Percentiles rank a stretch among this genome's conserved stretches.
phyloP scores from a whole-genome alignment of 139 green algal genomes.

The Prasinococcaceae sp. region DNA sequence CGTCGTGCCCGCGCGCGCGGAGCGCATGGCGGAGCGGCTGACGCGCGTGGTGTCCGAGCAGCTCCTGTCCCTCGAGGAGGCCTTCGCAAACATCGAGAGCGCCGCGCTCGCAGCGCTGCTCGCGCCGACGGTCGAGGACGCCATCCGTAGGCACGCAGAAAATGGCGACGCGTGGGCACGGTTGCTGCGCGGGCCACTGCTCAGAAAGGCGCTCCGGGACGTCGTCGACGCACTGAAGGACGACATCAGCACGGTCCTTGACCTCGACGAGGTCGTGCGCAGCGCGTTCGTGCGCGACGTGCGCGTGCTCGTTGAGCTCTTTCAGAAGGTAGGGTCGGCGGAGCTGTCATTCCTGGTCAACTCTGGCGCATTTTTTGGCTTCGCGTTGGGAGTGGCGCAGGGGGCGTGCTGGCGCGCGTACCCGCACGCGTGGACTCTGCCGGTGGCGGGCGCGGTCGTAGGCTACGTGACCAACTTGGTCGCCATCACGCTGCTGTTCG shows the following conservation, averaged over 20 bases:
- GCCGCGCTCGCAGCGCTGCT: constrained; percentile 6
- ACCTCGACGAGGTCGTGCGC: no score
- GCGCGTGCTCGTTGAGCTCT: no score
- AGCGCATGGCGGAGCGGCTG: constrained; percentile 23
- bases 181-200: no score
- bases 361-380: constrained; percentile 30
- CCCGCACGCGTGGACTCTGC: constrained; percentile 32
- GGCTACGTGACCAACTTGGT: constrained; percentile 32
- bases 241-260: no score
- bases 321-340: constrained; percentile 21
- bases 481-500: constrained; percentile 33
- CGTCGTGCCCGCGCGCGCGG: constrained; percentile 26
- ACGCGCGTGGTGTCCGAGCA: constrained; percentile 17
- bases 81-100: constrained; percentile 22
- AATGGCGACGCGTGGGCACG: no score
- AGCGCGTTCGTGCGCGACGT: no score
- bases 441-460: constrained; percentile 25
- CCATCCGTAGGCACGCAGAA: background rate
- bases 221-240: no score
- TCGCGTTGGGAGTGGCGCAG: constrained; percentile 30
- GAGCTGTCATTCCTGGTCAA: constrained; percentile 28
- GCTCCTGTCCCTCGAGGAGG: constrained; percentile 24
- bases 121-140: background rate
- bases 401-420: constrained; percentile 3
- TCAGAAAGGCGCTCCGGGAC: no score